Base-by-base conservation (phyloP, 2,329 filamentous ascomycete species). In the Pseudocercospora crystallina region DNA sequence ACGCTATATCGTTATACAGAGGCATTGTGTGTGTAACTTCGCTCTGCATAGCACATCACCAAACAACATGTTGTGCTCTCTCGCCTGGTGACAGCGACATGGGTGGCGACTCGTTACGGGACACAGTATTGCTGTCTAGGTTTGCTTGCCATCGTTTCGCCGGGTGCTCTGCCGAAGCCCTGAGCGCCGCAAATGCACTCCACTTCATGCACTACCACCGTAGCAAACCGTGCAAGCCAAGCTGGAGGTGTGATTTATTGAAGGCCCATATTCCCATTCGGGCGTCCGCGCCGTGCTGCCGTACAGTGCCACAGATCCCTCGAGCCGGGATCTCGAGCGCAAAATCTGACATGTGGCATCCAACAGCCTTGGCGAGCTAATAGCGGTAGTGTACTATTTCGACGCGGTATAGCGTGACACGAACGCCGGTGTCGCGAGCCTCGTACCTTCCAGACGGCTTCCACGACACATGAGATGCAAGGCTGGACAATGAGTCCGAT, bases 181-280 rank as follows among this genome's bases (percentile, higher is more conserved):
- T 48, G 15, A 9, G 20, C 20, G 20, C 20, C 20, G 20, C 20
- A 26, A 26, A 15, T 49, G 50, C 50, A 53, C 49, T 52, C 49
- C 49, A 48, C 49, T 48, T 40, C 29, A 44, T 37, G 36, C 33
- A 38, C 49, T 52, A 41, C 49, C 14, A 49, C 50, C 39, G 40
- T 53, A 45, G 34, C 50, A 52, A 43, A 48, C 47, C 45, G 50
- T 34, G 37, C 45, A 31, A 43, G 40, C 34, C 49, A 43, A 48
- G 37, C 37, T 42, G 38, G 40, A 31, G 15, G 30, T 14, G 15
- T 37, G 38, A 43, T 47, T 48, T 17, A 26, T 26, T 7, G 20
- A 34, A 52, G 33, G 37, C 44, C 45, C 40, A 41, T 14, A 35
- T 44, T 35, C 50, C 46, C 5, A 10, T 53, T 53, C 34, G 35